Conservation (phyloP, 768 basidiomycete genomes). For the Suillus americanus region DNA sequence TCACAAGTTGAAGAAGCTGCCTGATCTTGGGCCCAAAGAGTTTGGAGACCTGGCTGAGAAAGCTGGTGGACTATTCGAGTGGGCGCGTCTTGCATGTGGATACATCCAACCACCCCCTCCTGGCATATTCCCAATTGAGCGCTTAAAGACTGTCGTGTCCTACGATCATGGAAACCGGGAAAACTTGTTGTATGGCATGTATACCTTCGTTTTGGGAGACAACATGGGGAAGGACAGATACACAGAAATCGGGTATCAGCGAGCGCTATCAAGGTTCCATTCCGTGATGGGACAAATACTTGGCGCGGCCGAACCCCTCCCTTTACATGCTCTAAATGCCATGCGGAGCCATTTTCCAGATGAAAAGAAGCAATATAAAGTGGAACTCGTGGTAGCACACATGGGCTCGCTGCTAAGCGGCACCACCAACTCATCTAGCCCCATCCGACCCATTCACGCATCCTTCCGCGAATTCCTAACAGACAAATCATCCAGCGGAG, state of each 20-base stretch:
- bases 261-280: not conserved
- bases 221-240: not conserved
- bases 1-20: not conserved
- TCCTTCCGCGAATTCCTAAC: slow-evolving; percentile 30
- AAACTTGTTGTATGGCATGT: not conserved
- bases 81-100: slow-evolving; percentile 10
- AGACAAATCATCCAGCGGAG: slow-evolving; percentile 11
- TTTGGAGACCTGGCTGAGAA: not conserved
- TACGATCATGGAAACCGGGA: not conserved
- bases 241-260: not conserved
- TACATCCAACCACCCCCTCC: not conserved
- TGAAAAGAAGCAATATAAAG: not conserved
- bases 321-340: not conserved
- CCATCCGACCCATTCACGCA: slow-evolving; percentile 22
- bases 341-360: not conserved
- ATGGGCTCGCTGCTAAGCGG: slow-evolving; percentile 12
- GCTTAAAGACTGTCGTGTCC: not conserved
- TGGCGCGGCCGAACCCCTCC: not conserved
- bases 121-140: not conserved
- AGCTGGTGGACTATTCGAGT: slow-evolving; percentile 8
- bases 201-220: not conserved
- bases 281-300: slow-evolving; percentile 10
- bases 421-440: not conserved
- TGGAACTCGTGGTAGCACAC: not conserved
- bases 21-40: not conserved